A percentile compares a stretch with the other conserved stretches of the same genome.
Evolutionary conservation across 106 monocot species (phyloP).

Genomic region (Iris macrosiphon): DNA sequence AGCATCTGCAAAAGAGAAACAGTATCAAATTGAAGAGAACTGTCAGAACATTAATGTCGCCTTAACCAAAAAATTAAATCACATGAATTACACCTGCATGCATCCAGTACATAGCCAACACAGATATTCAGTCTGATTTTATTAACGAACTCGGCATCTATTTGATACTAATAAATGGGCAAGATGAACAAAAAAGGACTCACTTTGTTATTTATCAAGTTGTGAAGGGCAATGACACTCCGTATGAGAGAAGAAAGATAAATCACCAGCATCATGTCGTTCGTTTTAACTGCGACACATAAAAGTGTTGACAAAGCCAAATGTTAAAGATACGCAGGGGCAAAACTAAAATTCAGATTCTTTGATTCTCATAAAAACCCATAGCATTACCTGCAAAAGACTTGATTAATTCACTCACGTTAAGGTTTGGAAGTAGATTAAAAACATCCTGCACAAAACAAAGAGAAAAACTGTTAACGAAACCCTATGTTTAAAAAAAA

Average conservation of each 20-base stretch:
- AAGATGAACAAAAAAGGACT: neutral
- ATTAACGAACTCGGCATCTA: no score
- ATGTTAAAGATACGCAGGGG: no score
- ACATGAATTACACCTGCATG: no score
- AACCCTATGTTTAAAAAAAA: no score
- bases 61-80: no score
- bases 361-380: neutral
- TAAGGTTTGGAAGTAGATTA: slow-evolving; percentile 96
- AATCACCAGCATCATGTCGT: slow-evolving; percentile 99
- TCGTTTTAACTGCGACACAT: slow-evolving; percentile 84
- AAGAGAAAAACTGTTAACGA: neutral
- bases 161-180: neutral
- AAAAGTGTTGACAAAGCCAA: neutral
- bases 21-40: no score
- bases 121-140: no score
- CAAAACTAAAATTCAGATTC: neutral
- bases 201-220: slow-evolving; percentile 98
- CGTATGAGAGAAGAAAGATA: slow-evolving; percentile 97
- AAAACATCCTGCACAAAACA: slow-evolving; percentile 36
- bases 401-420: slow-evolving; percentile 92
- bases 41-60: no score
- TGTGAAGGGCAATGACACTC: slow-evolving; percentile 97
- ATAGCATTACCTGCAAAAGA: slow-evolving; percentile 25
- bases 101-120: no score
- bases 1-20: no score